Percentiles rank a stretch among this genome's conserved stretches.
Evolutionary conservation across 2,329 filamentous ascomycete genomes (phyloP).

Genomic region (Sclerotinia sclerotiorum): DNA sequence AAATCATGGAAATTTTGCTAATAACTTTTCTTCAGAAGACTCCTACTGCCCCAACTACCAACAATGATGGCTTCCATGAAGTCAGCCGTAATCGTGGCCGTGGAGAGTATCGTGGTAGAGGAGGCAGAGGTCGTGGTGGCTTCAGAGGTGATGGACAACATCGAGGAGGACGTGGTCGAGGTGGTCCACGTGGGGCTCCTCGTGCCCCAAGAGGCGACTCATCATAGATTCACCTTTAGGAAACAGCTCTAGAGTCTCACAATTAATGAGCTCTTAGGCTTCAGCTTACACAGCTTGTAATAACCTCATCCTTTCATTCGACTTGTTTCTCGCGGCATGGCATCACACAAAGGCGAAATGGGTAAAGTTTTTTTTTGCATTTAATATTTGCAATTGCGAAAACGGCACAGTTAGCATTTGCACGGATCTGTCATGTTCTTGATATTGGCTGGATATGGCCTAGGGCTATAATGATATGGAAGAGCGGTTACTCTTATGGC

Average conservation of each 20-base stretch:
- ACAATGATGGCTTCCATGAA: conserved; percentile 70
- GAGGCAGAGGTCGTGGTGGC: conserved; percentile 48
- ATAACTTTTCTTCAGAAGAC: conserved; percentile 39
- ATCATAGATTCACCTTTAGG: conserved; percentile 9
- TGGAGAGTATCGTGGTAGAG: conserved; percentile 44
- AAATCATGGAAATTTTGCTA: background rate
- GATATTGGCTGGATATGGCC: conserved; percentile 24
- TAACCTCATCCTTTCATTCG: conserved; percentile 23
- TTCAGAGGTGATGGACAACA: conserved; percentile 43
- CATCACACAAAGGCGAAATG: conserved; percentile 25
- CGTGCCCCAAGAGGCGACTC: conserved; percentile 29
- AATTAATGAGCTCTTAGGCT: background rate
- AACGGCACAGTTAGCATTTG: conserved; percentile 24
- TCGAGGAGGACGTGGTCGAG: conserved; percentile 38
- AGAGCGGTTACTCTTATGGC: conserved; percentile 18
- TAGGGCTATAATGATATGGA: conserved; percentile 22
- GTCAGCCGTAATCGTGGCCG: conserved; percentile 59
- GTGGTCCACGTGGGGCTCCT: conserved; percentile 30
- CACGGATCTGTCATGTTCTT: conserved; percentile 22
- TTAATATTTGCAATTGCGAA: conserved; percentile 17
- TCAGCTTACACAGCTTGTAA: conserved; percentile 20
- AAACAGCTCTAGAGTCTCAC: conserved; percentile 13
- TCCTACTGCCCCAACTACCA: conserved; percentile 42
- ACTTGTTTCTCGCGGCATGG: conserved; percentile 24
- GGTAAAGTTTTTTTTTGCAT: conserved; percentile 25